These are phyloP conservation scores for Penicillium sumatraense DNA, from an alignment of 2,329 filamentous ascomycete species.

Conservation along the genomic window DNA sequence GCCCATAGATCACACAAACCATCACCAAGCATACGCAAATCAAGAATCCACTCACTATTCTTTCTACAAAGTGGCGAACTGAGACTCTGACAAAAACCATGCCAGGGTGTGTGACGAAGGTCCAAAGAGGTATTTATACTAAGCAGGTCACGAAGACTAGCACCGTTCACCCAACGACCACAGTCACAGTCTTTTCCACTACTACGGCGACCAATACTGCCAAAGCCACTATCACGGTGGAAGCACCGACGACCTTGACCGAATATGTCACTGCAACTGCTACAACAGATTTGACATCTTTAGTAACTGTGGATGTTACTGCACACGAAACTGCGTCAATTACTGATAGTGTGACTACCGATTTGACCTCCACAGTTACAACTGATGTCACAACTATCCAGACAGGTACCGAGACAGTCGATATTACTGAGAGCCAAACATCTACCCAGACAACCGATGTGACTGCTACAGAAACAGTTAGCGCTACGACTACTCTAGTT, in stretches of 20 bases:
- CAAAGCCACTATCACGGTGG: neutral
- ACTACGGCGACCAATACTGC: neutral
- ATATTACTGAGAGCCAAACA: constrained; percentile 3
- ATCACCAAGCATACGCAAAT: neutral
- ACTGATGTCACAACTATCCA: constrained; percentile 6
- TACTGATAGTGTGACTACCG: neutral
- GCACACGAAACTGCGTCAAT: neutral
- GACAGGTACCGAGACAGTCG: constrained; percentile 5
- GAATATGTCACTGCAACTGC: neutral
- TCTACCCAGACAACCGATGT: constrained; percentile 1
- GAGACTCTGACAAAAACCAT: neutral
- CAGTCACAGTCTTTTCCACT: neutral
- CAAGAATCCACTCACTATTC: neutral
- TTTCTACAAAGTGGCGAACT: neutral
- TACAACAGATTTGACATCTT: neutral
- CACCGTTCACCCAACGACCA: neutral
- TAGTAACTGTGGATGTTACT: neutral
- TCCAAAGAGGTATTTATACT: neutral
- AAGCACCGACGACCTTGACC: neutral
- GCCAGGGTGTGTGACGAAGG: no score
- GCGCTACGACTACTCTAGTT: neutral
- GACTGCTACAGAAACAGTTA: constrained; percentile 1
- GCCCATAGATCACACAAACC: neutral
- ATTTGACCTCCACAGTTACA: neutral
- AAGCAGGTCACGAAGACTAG: neutral